Evolutionary conservation across 192 early-diverging fungal species (phyloP).

Genomic region (Coemansia sp.): DNA sequence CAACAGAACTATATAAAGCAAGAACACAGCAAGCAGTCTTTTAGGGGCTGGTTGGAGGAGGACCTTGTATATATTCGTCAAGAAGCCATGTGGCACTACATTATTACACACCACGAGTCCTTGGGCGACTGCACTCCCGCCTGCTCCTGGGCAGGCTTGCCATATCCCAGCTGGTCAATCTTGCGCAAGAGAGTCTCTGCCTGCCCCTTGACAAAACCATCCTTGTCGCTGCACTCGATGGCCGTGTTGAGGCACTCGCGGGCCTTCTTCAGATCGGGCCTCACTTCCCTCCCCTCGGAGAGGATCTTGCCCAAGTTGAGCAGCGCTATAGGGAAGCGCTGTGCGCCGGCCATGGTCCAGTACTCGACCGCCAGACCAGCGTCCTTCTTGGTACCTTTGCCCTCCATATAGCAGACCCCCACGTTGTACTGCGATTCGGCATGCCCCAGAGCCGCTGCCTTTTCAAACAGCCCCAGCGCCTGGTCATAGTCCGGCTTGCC

Average conservation of each 20-base stretch:
- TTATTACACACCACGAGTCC: too few relatives aligned
- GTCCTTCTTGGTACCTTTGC: slow-evolving; percentile 15
- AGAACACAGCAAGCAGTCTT: too few relatives aligned
- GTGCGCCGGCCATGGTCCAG: slow-evolving; percentile 22
- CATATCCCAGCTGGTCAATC: slow-evolving; percentile 3
- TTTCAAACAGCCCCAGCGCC: slow-evolving; percentile 23
- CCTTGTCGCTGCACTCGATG: slow-evolving; percentile 5
- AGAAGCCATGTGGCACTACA: too few relatives aligned
- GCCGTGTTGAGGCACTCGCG: slow-evolving; percentile 10
- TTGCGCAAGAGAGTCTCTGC: slow-evolving; percentile 6
- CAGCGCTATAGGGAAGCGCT: slow-evolving; percentile 20
- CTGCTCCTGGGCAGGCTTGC: too few relatives aligned
- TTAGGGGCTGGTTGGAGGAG: too few relatives aligned
- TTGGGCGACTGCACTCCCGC: too few relatives aligned
- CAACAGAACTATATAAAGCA: too few relatives aligned
- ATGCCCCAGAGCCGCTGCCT: slow-evolving; percentile 14
- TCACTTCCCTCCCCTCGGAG: slow-evolving; percentile 10
- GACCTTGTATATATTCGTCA: too few relatives aligned
- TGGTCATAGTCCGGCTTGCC: slow-evolving; percentile 11
- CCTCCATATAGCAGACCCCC: slow-evolving; percentile 22
- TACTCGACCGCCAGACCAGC: slow-evolving; percentile 23
- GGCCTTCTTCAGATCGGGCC: neutral
- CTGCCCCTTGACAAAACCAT: neutral
- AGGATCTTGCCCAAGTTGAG: slow-evolving; percentile 27
- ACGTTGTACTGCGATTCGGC: slow-evolving; percentile 36